Evolutionary conservation across 1,284 basidiomycete genomes (phyloP), one percentile per base, ranked within the genome.

Genomic region (Cryptococcus maquisensis): DNA sequence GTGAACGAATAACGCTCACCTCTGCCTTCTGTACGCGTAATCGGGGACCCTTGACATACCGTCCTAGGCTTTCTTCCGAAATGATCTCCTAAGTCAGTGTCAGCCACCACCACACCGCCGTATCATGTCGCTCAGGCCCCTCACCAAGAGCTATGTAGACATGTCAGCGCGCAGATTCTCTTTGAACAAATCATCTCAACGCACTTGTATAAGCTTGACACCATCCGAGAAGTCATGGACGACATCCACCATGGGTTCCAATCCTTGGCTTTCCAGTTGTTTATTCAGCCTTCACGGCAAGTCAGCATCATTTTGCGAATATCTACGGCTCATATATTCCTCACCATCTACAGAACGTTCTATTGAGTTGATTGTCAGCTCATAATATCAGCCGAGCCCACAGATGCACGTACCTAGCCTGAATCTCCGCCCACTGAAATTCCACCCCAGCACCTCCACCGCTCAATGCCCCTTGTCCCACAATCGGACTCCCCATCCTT

Each of bases 11-110:
- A 3, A 13, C 3, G 47, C 68, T 42, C 45, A 75, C 75, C 62
- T 98, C 95, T 3, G 93, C 93, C 71, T 94, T 97, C 75, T 98
- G 95, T 0, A 98, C 86, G 45, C 94, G 84, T 82, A 97, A 93
- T 40, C 85, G 81, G 0, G 95, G 95, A 52, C 82, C 85, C 71
- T 83, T 86, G 77, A 96, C 97, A 75, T 95, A 98, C 62, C 90
- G 80, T 8, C 94, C 95, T 15, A 98, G 81, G 24, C 88, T 89
- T 1, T 86, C 86, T 69, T 96, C 93, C 37, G 94, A 91, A 90
- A 94, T 93, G 69, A 95, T 94, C 80, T 93, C 90, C 90, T 94
- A 38, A 20, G 13, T 35, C 23, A 18, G 13, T 18, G 12, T 46
- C 8, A 44, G 42, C 20, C 15, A 21, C 24, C 20, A 23, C 5